phyloP scores from a whole-genome alignment of 1,284 basidiomycete genomes.

The Microstroma glucosiphilum region DNA sequence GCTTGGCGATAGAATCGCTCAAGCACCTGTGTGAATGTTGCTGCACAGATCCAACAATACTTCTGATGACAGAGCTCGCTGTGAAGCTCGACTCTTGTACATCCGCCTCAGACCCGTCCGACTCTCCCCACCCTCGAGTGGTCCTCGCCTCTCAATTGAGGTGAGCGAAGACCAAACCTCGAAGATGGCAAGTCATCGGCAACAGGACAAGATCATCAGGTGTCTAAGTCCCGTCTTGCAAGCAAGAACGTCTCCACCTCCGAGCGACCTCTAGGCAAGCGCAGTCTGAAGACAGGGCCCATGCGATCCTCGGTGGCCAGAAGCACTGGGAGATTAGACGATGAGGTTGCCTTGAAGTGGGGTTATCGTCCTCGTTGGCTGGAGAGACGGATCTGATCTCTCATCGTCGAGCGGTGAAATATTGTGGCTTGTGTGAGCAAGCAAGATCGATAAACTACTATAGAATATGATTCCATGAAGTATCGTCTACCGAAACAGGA shows the following conservation, averaged over 20 bases:
- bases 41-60: too few relatives aligned
- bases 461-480: background rate
- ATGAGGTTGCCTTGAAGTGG: background rate
- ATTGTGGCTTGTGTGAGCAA: slow-evolving; percentile 5
- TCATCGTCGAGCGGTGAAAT: slow-evolving; percentile 6
- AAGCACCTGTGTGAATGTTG: too few relatives aligned
- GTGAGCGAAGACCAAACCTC: slow-evolving; percentile 2
- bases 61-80: too few relatives aligned
- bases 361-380: background rate
- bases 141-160: background rate
- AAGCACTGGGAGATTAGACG: background rate
- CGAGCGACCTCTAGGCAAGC: background rate
- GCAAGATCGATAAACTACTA: background rate
- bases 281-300: background rate
- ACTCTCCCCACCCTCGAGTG: background rate
- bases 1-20: too few relatives aligned
- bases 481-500: background rate
- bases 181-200: slow-evolving; percentile 1
- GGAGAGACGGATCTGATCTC: slow-evolving; percentile 2
- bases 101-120: slow-evolving; percentile 5
- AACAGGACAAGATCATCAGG: background rate
- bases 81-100: too few relatives aligned
- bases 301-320: too few relatives aligned
- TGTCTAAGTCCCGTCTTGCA: too few relatives aligned
- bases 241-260: background rate